These are phyloP conservation scores for Coemansia sp. DNA, from an alignment of 192 early-diverging fungal species.

Conservation along the genomic window DNA sequence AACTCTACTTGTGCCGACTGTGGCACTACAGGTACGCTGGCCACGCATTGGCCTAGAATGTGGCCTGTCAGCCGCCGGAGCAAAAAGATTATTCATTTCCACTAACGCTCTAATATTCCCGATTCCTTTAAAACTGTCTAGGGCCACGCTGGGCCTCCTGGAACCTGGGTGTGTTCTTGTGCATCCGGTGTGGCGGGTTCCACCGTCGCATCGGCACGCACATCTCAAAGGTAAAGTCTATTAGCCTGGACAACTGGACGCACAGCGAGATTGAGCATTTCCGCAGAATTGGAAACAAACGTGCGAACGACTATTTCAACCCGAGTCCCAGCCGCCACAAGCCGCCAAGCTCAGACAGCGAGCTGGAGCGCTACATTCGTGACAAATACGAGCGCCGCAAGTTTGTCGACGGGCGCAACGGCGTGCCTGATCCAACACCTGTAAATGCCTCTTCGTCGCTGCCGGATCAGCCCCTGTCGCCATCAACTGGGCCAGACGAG, in stretches of 20 bases:
- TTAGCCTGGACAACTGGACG: constrained; percentile 87
- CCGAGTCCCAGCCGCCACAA: constrained; percentile 65
- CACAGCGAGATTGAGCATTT: constrained; percentile 73
- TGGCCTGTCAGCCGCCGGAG: not conserved
- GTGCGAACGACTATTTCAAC: constrained; percentile 69
- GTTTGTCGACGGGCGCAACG: constrained; percentile 55
- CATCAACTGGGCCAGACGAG: constrained; percentile 14
- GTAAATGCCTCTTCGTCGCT: not conserved
- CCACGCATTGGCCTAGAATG: not conserved
- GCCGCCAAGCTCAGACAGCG: constrained; percentile 66
- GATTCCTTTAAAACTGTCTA: constrained; percentile 25
- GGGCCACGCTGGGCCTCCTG: constrained; percentile 86
- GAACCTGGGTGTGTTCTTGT: constrained; percentile 90
- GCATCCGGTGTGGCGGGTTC: constrained; percentile 84
- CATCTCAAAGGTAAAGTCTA: constrained; percentile 88
- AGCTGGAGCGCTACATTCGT: constrained; percentile 85
- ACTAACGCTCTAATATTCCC: not conserved
- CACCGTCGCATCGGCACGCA: constrained; percentile 86
- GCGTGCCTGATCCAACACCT: constrained; percentile 33
- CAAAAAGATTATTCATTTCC: not conserved
- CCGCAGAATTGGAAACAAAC: constrained; percentile 57
- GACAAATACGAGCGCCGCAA: constrained; percentile 84
- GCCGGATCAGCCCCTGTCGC: constrained; percentile 7
- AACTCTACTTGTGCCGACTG: constrained; percentile 79
- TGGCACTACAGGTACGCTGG: constrained; percentile 60